Conservation (phyloP, 495 filamentous ascomycete genomes). For the Aspergillus hancockii region DNA sequence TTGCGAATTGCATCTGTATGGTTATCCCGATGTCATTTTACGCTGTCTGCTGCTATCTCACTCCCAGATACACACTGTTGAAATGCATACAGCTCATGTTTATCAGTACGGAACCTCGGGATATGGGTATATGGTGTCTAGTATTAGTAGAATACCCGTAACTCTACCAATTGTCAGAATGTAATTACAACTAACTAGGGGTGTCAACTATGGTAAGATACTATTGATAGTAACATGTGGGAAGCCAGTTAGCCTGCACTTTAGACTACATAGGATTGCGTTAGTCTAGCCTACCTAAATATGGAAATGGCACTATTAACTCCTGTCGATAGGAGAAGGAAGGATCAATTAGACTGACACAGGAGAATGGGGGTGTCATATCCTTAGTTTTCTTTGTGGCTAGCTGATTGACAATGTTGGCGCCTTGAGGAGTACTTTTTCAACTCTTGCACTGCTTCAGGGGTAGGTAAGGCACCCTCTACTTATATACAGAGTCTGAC, state of each 20-base stretch:
- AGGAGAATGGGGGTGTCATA: background rate
- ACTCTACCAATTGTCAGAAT: background rate
- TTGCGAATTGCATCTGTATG: background rate
- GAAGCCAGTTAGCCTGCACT: background rate
- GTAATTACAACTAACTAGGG: background rate
- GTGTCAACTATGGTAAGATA: slow-evolving; percentile 4
- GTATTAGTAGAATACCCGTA: background rate
- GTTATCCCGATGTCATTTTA: background rate
- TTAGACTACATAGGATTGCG: background rate
- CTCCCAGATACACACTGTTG: background rate
- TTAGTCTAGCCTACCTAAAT: background rate
- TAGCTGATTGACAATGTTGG: background rate
- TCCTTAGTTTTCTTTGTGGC: background rate
- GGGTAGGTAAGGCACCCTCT: background rate
- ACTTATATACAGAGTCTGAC: too few relatives aligned
- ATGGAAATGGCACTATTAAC: background rate
- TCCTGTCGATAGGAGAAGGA: background rate
- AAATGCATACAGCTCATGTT: background rate
- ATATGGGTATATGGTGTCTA: background rate
- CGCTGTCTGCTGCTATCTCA: background rate
- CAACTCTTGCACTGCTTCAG: background rate
- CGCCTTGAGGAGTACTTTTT: background rate
- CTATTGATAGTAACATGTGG: slow-evolving; percentile 7
- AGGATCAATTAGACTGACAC: slow-evolving; percentile 4
- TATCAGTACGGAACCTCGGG: background rate